phyloP scores from a whole-genome alignment of 2,329 filamentous ascomycete genomes.

The Ophiobolus disseminans region DNA sequence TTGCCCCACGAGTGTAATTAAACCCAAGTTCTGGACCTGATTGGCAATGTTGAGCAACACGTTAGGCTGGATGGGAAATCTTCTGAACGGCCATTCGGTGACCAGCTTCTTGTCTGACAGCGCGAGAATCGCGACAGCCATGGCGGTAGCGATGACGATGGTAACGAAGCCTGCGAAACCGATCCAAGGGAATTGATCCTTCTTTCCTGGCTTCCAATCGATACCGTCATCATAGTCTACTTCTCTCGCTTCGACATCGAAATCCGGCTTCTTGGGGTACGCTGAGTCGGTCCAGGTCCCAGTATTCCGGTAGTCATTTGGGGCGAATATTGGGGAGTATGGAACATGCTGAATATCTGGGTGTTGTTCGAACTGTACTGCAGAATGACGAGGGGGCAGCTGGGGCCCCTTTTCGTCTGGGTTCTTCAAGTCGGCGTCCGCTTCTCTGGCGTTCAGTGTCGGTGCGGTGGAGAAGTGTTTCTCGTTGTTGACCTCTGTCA shows the following conservation, averaged over 20 bases:
- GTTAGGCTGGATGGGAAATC: constrained; percentile 31
- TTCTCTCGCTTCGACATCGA: constrained; percentile 10
- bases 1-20: constrained; percentile 30
- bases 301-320: constrained; percentile 5
- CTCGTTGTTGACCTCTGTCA: neutral
- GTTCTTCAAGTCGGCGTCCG: neutral
- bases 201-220: constrained; percentile 32
- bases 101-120: constrained; percentile 22
- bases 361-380: neutral
- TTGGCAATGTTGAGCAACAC: constrained; percentile 35
- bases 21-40: constrained; percentile 30
- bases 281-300: constrained; percentile 4
- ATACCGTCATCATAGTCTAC: constrained; percentile 23
- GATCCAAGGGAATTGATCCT: constrained; percentile 32
- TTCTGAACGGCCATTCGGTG: constrained; percentile 26
- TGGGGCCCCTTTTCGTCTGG: neutral
- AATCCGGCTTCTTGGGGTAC: constrained; percentile 1
- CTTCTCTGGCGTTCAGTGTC: neutral
- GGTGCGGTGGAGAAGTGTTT: constrained; percentile 7
- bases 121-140: constrained; percentile 22
- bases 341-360: neutral
- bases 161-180: constrained; percentile 26
- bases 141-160: constrained; percentile 26
- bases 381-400: neutral
- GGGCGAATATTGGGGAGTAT: constrained; percentile 1